These are phyloP conservation scores for Penicillium frequentans DNA, from an alignment of 2,329 filamentous ascomycete species.

Conservation along the genomic window DNA sequence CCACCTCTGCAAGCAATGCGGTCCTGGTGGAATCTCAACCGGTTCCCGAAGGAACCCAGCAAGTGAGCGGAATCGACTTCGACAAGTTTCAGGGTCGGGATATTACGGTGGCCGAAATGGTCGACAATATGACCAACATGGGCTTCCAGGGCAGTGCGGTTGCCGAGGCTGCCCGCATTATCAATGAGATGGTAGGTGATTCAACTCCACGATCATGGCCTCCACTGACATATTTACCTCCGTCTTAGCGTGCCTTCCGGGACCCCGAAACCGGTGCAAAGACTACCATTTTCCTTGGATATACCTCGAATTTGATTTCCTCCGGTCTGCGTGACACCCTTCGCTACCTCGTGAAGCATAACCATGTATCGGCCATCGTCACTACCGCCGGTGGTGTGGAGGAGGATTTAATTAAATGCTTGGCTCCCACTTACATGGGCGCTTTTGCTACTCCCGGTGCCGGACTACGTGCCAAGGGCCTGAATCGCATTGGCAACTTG, in stretches of 20 bases:
- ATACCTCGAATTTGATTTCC: slow-evolving; percentile 96
- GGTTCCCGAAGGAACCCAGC: slow-evolving; percentile 73
- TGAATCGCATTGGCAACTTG: slow-evolving; percentile 95
- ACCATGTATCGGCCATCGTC: slow-evolving; percentile 88
- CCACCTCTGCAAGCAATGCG: slow-evolving; percentile 68
- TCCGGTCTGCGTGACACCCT: slow-evolving; percentile 90
- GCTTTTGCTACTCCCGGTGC: slow-evolving; percentile 78
- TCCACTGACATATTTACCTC: slow-evolving; percentile 7
- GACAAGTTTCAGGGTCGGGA: slow-evolving; percentile 69
- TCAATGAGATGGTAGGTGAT: slow-evolving; percentile 84
- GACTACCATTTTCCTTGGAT: slow-evolving; percentile 95
- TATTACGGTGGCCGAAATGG: slow-evolving; percentile 82
- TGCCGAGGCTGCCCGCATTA: slow-evolving; percentile 83
- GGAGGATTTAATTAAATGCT: slow-evolving; percentile 98
- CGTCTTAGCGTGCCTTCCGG: slow-evolving; percentile 68
- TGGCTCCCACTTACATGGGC: slow-evolving; percentile 89
- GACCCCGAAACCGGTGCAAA: slow-evolving; percentile 75
- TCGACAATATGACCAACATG: slow-evolving; percentile 80
- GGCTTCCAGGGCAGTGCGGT: slow-evolving; percentile 81
- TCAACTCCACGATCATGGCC: not conserved
- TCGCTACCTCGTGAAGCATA: slow-evolving; percentile 89
- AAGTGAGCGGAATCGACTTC: slow-evolving; percentile 91
- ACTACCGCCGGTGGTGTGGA: slow-evolving; percentile 95
- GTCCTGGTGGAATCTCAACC: slow-evolving; percentile 83
- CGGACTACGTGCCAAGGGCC: slow-evolving; percentile 75